Conservation (phyloP, 2,329 filamentous ascomycete species). For the Talaromyces marneffei region DNA sequence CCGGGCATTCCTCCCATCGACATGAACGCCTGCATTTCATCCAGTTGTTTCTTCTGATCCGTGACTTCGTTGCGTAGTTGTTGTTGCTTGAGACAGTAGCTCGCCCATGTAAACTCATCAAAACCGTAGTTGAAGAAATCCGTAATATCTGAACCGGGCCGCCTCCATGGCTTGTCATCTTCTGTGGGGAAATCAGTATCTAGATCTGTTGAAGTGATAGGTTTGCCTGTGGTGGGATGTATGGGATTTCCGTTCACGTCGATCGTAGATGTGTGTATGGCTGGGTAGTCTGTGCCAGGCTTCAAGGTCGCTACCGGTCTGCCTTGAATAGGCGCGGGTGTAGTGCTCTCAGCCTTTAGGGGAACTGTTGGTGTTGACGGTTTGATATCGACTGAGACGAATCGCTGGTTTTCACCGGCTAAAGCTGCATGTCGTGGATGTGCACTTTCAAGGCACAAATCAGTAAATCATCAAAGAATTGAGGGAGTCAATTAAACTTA, state of each 20-base stretch:
- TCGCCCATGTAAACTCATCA: constrained; percentile 95
- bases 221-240: constrained; percentile 68
- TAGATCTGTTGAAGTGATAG: constrained; percentile 73
- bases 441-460: constrained; percentile 25
- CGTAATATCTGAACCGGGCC: constrained; percentile 86
- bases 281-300: constrained; percentile 61
- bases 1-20: constrained; percentile 44
- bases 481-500: constrained; percentile 23
- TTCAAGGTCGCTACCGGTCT: constrained; percentile 41
- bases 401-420: constrained; percentile 31
- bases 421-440: constrained; percentile 35
- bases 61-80: constrained; percentile 68
- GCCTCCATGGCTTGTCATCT: constrained; percentile 85
- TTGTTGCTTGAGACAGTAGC: constrained; percentile 87
- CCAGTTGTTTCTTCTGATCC: constrained; percentile 67
- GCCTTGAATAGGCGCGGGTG: constrained; percentile 27
- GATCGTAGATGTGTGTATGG: constrained; percentile 67
- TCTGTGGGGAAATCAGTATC: constrained; percentile 67
- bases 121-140: constrained; percentile 99
- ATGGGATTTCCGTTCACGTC: constrained; percentile 78
- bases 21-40: constrained; percentile 57
- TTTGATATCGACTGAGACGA: constrained; percentile 31
- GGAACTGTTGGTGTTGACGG: constrained; percentile 31
- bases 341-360: constrained; percentile 27
- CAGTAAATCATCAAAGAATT: constrained; percentile 18